Conservation (phyloP, 257 asterid genomes). For the Jaltomata sinuosa region DNA sequence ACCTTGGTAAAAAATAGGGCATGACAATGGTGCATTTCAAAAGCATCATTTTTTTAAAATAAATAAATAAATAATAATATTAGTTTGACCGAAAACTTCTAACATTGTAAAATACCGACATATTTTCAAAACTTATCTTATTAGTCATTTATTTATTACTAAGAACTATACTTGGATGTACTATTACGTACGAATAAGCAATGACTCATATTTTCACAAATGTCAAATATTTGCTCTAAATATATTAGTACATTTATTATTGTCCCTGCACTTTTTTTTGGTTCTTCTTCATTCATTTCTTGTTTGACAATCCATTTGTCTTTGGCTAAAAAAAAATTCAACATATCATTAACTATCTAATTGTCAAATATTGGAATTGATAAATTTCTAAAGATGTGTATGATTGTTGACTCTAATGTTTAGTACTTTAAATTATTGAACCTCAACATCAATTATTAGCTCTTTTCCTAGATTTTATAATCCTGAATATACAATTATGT, state of each 20-base stretch:
- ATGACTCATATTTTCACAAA: not conserved
- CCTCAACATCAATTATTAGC: not conserved
- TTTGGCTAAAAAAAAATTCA: not conserved
- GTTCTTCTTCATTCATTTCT: not conserved
- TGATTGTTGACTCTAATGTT: not conserved
- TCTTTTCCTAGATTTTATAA: not conserved
- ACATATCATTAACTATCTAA: not conserved
- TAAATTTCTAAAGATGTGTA: not conserved
- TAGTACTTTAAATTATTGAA: not conserved
- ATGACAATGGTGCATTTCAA: not conserved
- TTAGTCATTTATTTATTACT: not conserved
- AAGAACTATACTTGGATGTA: not conserved
- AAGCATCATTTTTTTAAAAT: not conserved
- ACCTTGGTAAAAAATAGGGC: too few species aligned
- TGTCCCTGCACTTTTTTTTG: not conserved
- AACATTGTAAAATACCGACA: not conserved
- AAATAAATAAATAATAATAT: not conserved
- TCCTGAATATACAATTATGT: not conserved
- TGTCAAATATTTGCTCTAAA: not conserved
- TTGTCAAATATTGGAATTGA: not conserved
- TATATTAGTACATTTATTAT: not conserved
- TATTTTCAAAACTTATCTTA: not conserved
- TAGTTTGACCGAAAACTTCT: not conserved
- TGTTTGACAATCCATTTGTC: not conserved
- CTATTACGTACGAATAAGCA: not conserved